Evolutionary conservation across 1,139 yeast genomes (phyloP), one percentile per base, ranked within the genome.

Genomic region (Magnusiomyces magnusii): DNA sequence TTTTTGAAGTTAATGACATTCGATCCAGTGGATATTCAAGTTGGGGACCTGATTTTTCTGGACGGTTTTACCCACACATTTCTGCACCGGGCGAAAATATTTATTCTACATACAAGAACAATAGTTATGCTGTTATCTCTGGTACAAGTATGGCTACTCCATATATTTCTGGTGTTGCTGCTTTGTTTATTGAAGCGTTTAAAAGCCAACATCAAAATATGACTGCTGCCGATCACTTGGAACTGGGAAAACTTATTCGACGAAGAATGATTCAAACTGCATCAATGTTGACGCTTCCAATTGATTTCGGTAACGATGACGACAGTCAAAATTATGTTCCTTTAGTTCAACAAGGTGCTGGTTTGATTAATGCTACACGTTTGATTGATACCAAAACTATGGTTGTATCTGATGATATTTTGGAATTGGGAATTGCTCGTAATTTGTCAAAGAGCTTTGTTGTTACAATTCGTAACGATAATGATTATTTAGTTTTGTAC

Each of bases 331-430:
- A 19, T 34, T 51, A 53, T 9, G 54, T 41, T 19, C 67, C 67
- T 1, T 51, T 64, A 7, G 60, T 55, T 59, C 68, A 66, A 53
- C 68, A 65, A 56, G 68, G 68, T 39, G 60, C 66, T 19, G 68
- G 68, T 41, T 70, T 75, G 21, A 68, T 74, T 56, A 66, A 73
- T 60, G 76, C 75, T 23, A 73, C 71, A 47, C 71, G 69, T 24
- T 67, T 73, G 66, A 67, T 74, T 62, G 73, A 74, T 63, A 70
- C 72, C 59, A 71, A 74, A 62, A 72, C 76, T 1, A 53, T 49
- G 2, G 36, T 66, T 13, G 28, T 56, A 13, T 58, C 65, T 9
- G 61, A 58, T 28, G 60, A 63, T 2, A 57, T 31, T 47, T 64
- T 36, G 64, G 64, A 36, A 62, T 60, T 50, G 62, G 64, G 0